phyloP scores from a whole-genome alignment of 179 eudicot species.

The Heliamphora pulchella region DNA sequence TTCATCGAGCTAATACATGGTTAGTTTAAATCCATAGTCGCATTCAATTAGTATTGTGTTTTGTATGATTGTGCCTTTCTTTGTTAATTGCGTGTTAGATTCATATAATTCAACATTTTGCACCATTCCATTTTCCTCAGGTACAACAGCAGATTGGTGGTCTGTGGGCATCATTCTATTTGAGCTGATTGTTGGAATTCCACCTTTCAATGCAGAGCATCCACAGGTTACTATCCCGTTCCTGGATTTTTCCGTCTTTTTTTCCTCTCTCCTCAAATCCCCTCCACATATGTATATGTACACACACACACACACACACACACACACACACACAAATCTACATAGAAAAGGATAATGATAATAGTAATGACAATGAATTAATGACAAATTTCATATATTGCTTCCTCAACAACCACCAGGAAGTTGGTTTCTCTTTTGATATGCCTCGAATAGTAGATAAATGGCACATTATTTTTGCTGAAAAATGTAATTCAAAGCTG shows the following conservation, averaged over 20 bases:
- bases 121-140: conserved; percentile 30
- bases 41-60: background rate
- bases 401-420: no score
- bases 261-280: background rate
- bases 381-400: no score
- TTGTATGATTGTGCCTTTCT: conserved; percentile 5
- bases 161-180: conserved; percentile 91
- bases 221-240: conserved; percentile 59
- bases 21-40: background rate
- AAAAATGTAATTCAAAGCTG: no score
- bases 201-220: conserved; percentile 96
- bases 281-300: background rate
- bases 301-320: no score
- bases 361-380: no score
- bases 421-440: no score
- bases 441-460: no score
- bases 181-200: conserved; percentile 91
- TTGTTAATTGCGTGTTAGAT: background rate
- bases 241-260: background rate
- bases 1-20: background rate
- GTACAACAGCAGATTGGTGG: conserved; percentile 98
- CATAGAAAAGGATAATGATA: no score
- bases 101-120: conserved; percentile 5
- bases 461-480: no score
- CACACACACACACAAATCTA: no score